phyloP scores from a whole-genome alignment of 805 yeast genomes.

The Kuraishia ogatae region DNA sequence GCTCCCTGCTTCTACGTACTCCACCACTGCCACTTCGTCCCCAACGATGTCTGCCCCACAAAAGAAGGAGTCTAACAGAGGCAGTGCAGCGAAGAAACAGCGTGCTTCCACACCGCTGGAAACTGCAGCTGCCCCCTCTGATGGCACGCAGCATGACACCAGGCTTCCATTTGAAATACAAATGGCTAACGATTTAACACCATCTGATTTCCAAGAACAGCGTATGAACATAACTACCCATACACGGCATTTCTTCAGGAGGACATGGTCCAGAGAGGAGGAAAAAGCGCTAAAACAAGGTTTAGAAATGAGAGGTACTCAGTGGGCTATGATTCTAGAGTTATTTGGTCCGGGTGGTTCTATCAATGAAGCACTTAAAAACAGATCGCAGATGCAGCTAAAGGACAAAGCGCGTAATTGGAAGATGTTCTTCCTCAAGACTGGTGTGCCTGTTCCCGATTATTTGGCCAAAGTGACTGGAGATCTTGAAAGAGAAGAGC shows the following conservation, averaged over 20 bases:
- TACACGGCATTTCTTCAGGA: slow-evolving; percentile 25
- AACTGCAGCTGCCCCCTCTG: background rate
- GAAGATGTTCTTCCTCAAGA: slow-evolving; percentile 78
- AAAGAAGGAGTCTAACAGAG: slow-evolving; percentile 1
- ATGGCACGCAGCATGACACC: background rate
- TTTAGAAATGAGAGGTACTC: slow-evolving; percentile 77
- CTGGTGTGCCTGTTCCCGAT: slow-evolving; percentile 69
- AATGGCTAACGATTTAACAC: slow-evolving; percentile 2
- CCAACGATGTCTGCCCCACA: background rate
- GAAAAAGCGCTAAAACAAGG: slow-evolving; percentile 81
- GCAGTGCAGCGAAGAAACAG: slow-evolving; percentile 1
- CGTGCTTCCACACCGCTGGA: no score
- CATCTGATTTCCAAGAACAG: slow-evolving; percentile 6
- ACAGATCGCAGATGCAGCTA: slow-evolving; percentile 83
- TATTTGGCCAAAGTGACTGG: slow-evolving; percentile 85
- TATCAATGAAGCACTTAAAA: slow-evolving; percentile 72
- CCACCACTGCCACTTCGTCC: background rate
- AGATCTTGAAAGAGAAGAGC: slow-evolving; percentile 38
- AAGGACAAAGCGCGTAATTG: slow-evolving; percentile 96
- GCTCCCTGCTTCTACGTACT: slow-evolving; percentile 1
- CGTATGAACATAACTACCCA: background rate
- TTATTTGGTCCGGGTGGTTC: slow-evolving; percentile 93
- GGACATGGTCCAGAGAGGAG: slow-evolving; percentile 85
- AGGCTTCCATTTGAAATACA: slow-evolving; percentile 1
- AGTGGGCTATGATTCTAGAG: slow-evolving; percentile 87